Evolutionary conservation across 768 basidiomycete species (phyloP).

Genomic region (Xanthoconium stramineum): DNA sequence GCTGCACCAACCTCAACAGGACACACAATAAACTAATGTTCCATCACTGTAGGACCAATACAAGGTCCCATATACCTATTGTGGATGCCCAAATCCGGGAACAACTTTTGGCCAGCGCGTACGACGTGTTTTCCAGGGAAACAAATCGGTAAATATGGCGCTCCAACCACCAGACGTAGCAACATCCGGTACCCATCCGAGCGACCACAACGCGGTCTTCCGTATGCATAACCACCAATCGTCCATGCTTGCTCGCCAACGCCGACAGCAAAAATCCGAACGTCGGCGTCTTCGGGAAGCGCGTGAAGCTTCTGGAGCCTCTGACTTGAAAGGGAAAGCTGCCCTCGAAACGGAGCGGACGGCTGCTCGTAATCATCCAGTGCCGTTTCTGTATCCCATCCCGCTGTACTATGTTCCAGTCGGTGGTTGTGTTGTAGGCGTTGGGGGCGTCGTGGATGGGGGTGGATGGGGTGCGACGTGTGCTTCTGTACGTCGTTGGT

Average conservation of each 20-base stretch:
- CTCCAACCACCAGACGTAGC: background rate
- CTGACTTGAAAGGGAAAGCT: background rate
- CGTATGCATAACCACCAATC: background rate
- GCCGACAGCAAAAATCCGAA: slow-evolving; percentile 5
- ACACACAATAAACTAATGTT: background rate
- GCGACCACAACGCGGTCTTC: slow-evolving; percentile 50
- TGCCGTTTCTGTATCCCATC: background rate
- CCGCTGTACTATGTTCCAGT: background rate
- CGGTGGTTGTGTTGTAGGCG: background rate
- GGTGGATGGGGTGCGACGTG: background rate
- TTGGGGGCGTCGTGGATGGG: background rate
- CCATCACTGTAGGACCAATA: slow-evolving; percentile 41
- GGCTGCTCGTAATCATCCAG: background rate
- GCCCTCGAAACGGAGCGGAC: background rate
- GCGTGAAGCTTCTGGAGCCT: background rate
- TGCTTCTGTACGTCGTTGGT: background rate
- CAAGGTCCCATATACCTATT: slow-evolving; percentile 51
- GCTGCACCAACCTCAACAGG: slow-evolving; percentile 2
- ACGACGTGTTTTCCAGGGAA: background rate
- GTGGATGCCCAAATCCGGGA: slow-evolving; percentile 52
- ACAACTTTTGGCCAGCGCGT: slow-evolving; percentile 45
- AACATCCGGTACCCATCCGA: slow-evolving; percentile 43
- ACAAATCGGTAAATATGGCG: background rate
- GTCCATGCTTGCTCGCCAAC: slow-evolving; percentile 14
- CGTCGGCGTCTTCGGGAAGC: background rate